These are phyloP conservation scores for Geoglossum cookeanum DNA, from an alignment of 2,329 filamentous ascomycete species.

Conservation along the genomic window DNA sequence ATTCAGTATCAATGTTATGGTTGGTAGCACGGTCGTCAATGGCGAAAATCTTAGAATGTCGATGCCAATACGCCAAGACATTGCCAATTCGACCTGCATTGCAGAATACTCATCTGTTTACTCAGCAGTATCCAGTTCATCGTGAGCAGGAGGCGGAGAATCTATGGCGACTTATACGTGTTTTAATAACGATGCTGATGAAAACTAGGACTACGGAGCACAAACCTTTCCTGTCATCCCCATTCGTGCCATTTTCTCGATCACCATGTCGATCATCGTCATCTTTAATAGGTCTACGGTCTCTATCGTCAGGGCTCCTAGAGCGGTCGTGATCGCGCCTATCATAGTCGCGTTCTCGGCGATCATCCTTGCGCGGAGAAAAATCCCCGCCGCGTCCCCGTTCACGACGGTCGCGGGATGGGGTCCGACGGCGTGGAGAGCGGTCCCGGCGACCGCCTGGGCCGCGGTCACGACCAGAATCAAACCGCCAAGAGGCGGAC, in stretches of 20 bases:
- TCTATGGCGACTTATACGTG: conserved; percentile 35
- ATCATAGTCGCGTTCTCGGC: conserved; percentile 53
- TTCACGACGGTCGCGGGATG: conserved; percentile 35
- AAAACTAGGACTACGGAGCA: not conserved
- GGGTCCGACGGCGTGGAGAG: conserved; percentile 55
- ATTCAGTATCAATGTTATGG: not conserved
- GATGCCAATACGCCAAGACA: conserved; percentile 1
- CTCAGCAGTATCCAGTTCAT: conserved; percentile 92
- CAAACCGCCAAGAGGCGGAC: conserved; percentile 95
- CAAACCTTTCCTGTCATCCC: conserved; percentile 76
- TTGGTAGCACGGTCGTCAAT: not conserved
- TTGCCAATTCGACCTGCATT: conserved; percentile 2
- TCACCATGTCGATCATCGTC: conserved; percentile 39
- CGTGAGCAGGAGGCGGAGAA: conserved; percentile 65
- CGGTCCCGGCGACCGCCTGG: conserved; percentile 41
- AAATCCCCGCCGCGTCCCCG: conserved; percentile 38
- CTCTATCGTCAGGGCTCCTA: conserved; percentile 50
- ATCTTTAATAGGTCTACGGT: conserved; percentile 33
- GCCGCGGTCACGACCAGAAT: conserved; percentile 59
- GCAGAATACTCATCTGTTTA: conserved; percentile 18
- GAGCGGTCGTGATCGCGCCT: conserved; percentile 54
- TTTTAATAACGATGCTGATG: not conserved
- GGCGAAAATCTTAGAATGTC: not conserved
- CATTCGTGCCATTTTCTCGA: conserved; percentile 61
- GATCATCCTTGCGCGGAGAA: conserved; percentile 77